Base-by-base conservation (phyloP, 2,329 filamentous ascomycete genomes). In the Pyrenophora teres region DNA sequence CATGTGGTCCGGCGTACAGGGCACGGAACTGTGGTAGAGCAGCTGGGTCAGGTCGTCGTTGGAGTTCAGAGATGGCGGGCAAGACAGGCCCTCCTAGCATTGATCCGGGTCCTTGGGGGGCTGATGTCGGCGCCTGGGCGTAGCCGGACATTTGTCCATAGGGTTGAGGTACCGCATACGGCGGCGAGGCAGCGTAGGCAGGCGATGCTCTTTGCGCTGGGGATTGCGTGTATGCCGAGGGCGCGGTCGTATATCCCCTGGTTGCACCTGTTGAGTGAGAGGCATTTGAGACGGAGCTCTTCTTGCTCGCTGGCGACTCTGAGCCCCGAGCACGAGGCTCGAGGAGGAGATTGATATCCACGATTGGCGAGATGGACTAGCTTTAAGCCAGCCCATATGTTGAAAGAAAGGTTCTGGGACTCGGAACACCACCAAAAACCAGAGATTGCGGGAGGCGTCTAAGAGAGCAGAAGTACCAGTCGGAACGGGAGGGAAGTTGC, bases 331-430 rank as follows among this genome's bases (percentile, higher is more conserved):
- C 85, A 72, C 85, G 79, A 72, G 82, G 83, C 82, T 92, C 90
- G 77, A 96, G 84, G 63, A 96, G 84, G 64, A 88, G 87, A 77
- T 89, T 86, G 88, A 96, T 95, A 92, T 96, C 92, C 92, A 96
- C 87, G 84, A 82, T 92, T 85, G 80, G 84, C 83, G 81, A 81
- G 62, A 61, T 57, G 60, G 68, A 75, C 75, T 72, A 72, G 76
- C 73, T 56, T 66, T 56, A 44, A 60, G 64, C 77, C 73, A 78
- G 76, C 74, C 74, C 73, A 76, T 74, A 65, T 56, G 63, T 57
- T 62, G 56, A 50, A 39, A 46, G 50, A 46, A 27, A 35, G 32
- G 54, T 57, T 47, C 46, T 57, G 62, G 56, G 32, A 41, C 51
- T 60, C 46, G 40, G 50, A 53, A 41, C 46, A 55, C 54, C 59